These are phyloP conservation scores for Podospora pseudoanserina DNA, from an alignment of 495 filamentous ascomycete genomes.

Conservation along the genomic window DNA sequence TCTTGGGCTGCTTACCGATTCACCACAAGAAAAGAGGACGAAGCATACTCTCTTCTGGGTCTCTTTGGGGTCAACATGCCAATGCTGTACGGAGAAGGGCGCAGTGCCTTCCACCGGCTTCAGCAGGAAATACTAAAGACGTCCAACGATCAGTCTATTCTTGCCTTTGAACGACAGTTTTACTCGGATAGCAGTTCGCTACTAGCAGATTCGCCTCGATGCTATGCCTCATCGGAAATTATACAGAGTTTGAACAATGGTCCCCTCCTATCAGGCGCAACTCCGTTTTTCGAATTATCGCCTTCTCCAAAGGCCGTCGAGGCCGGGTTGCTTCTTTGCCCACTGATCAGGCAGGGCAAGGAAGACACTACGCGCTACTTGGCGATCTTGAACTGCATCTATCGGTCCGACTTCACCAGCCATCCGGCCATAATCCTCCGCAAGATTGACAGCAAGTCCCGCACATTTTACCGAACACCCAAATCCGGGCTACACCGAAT, in stretches of 20 bases:
- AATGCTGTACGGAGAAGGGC: conserved; percentile 20
- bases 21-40: conserved; percentile 15
- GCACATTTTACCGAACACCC: not conserved
- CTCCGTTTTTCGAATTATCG: not conserved
- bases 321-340: not conserved
- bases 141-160: conserved; percentile 13
- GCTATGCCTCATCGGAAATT: conserved; percentile 6
- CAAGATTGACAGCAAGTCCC: not conserved
- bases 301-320: conserved; percentile 6
- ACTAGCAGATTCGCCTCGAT: conserved; percentile 4
- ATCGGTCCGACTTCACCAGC: conserved; percentile 4
- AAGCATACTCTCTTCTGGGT: conserved; percentile 16
- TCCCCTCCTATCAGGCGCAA: not conserved
- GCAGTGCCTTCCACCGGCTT: conserved; percentile 13
- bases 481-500: not conserved
- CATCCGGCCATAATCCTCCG: conserved; percentile 4
- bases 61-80: conserved; percentile 20
- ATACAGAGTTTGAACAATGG: not conserved
- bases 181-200: not conserved
- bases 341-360: not conserved
- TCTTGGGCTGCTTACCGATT: conserved; percentile 12
- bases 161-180: conserved; percentile 6
- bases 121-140: conserved; percentile 15
- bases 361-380: not conserved
- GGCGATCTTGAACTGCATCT: conserved; percentile 3